Evolutionary conservation across 139 green algal species (phyloP).

Genomic region (Micromonas pusilla): DNA sequence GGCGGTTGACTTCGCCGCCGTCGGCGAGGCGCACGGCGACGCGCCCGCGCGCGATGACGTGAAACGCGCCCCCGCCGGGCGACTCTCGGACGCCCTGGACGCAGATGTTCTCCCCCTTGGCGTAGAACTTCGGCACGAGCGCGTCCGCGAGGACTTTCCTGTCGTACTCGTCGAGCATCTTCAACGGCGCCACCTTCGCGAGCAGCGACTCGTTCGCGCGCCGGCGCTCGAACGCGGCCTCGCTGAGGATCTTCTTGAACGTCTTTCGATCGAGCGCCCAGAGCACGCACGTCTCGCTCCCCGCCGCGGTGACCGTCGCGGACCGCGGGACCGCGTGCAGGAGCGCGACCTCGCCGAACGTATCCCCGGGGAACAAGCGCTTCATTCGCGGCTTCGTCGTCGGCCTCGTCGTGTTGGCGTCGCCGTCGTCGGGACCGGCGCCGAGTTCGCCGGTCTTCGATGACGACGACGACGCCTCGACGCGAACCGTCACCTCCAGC

Average conservation of each 20-base stretch:
- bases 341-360: conserved; percentile 89
- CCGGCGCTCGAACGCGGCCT: background rate
- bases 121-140: background rate
- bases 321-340: conserved; percentile 76
- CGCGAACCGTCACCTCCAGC: background rate
- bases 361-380: conserved; percentile 38
- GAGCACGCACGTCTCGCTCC: conserved; percentile 48
- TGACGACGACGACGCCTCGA: too few species aligned
- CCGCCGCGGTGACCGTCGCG: conserved; percentile 61
- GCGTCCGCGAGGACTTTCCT: background rate
- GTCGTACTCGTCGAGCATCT: conserved; percentile 7
- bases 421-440: too few species aligned
- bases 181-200: background rate
- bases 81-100: background rate
- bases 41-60: background rate
- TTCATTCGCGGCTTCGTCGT: background rate
- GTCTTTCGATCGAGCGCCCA: conserved; percentile 79
- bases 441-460: background rate
- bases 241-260: conserved; percentile 34
- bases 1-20: background rate
- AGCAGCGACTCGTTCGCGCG: background rate
- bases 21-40: background rate
- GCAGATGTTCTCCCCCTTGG: background rate
- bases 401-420: too few species aligned
- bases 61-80: background rate